These are phyloP conservation scores for Parietaria judaica DNA, from an alignment of 306 rosid genomes.

Conservation along the genomic window DNA sequence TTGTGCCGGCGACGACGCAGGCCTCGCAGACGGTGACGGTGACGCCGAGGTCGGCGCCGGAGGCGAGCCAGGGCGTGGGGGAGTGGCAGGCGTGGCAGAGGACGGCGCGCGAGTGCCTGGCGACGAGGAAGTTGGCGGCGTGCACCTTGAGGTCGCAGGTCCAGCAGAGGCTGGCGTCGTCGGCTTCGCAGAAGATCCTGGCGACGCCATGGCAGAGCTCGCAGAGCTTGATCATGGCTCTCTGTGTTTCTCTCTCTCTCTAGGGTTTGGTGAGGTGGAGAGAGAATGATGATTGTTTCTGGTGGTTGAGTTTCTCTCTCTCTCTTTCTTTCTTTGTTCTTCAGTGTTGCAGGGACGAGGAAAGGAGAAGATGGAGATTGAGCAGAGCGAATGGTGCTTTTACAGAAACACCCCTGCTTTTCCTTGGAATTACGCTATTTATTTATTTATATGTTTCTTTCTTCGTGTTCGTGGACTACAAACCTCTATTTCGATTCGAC, in stretches of 20 bases:
- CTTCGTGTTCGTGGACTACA: neutral
- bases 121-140: constrained; percentile 67
- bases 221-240: constrained; percentile 46
- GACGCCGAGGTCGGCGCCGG: constrained; percentile 56
- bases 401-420: constrained; percentile 16
- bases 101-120: constrained; percentile 58
- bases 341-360: constrained; percentile 1
- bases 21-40: constrained; percentile 47
- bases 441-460: constrained; percentile 18
- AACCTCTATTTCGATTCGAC: neutral
- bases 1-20: constrained; percentile 31
- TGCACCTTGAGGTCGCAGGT: constrained; percentile 69
- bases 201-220: constrained; percentile 63
- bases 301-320: constrained; percentile 13
- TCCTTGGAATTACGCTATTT: constrained; percentile 18
- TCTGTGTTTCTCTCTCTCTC: neutral
- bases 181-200: constrained; percentile 59
- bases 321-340: neutral
- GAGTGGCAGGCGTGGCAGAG: constrained; percentile 70
- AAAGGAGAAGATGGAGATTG: constrained; percentile 6
- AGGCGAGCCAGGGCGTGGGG: constrained; percentile 66
- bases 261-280: neutral
- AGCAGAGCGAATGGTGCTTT: neutral
- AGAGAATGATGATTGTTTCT: neutral
- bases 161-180: constrained; percentile 75